Conservation (phyloP, 2,329 filamentous ascomycete genomes). For the Erysiphe neolycopersici region DNA sequence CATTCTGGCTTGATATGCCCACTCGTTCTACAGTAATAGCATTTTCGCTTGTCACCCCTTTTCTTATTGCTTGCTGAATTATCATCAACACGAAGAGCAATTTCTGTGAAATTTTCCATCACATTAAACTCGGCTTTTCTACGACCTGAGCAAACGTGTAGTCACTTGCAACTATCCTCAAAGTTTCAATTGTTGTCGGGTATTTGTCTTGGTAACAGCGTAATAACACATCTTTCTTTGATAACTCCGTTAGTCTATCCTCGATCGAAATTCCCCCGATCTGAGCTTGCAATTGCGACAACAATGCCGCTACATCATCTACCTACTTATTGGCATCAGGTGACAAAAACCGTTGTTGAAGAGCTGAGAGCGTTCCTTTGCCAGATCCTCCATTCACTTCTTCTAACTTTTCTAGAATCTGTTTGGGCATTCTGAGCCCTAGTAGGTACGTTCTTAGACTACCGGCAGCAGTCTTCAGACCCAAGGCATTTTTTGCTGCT, state of each 20-base stretch:
- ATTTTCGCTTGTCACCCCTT: neutral
- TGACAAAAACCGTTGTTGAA: neutral
- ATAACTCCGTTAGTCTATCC: neutral
- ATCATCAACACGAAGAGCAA: neutral
- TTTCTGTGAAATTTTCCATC: neutral
- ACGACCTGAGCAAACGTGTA: neutral
- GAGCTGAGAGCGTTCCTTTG: neutral
- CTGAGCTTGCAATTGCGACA: neutral
- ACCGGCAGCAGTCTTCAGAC: neutral
- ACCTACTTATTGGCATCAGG: neutral
- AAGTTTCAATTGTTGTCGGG: neutral
- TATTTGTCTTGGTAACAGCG: neutral
- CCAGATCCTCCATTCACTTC: neutral
- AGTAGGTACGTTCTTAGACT: neutral
- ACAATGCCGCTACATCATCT: neutral
- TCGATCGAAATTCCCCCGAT: neutral
- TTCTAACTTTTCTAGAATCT: neutral
- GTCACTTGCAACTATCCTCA: neutral
- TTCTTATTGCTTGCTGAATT: neutral
- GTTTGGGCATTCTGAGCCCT: neutral
- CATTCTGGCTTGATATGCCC: neutral
- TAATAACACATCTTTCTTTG: neutral
- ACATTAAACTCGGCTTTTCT: neutral
- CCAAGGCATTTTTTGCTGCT: neutral
- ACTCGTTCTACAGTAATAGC: neutral